Evolutionary conservation across 2,329 filamentous ascomycete species (phyloP).

Genomic region (Xylariaceae sp.): DNA sequence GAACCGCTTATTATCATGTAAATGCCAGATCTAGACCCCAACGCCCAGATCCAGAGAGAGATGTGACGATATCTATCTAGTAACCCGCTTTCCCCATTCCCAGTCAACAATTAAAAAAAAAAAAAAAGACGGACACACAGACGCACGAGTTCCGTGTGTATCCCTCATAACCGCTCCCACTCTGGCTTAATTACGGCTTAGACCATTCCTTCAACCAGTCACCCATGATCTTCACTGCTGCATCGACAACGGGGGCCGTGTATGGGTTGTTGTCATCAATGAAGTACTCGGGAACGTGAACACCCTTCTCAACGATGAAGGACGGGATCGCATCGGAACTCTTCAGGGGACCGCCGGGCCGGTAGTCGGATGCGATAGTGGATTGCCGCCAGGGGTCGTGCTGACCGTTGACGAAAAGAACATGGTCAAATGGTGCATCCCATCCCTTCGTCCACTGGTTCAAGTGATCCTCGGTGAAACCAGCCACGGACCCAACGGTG

Average conservation of each 20-base stretch:
- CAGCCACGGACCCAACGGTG: constrained; percentile 12
- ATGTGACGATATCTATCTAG: not conserved
- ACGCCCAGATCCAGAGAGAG: not conserved
- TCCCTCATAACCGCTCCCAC: not conserved
- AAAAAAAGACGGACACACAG: too few species aligned
- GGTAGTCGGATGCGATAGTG: constrained; percentile 15
- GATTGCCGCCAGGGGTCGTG: constrained; percentile 29
- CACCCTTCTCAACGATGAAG: constrained; percentile 17
- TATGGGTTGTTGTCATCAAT: constrained; percentile 7
- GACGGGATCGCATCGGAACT: constrained; percentile 13
- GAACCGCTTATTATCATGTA: not conserved
- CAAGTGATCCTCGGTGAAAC: constrained; percentile 18
- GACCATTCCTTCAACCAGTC: constrained; percentile 17
- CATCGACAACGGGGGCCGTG: constrained; percentile 9
- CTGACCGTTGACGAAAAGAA: constrained; percentile 31
- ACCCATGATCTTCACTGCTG: constrained; percentile 18
- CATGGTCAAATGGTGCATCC: constrained; percentile 24
- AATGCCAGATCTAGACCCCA: not conserved
- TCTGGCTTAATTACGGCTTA: not conserved
- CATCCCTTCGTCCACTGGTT: constrained; percentile 28
- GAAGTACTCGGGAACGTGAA: constrained; percentile 15
- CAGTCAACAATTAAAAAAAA: too few species aligned
- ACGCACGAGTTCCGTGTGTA: too few species aligned
- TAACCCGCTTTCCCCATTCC: not conserved
- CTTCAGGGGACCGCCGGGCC: constrained; percentile 17